Conservation (phyloP, 306 rosid species). For the Lathyrus tuberosus region DNA sequence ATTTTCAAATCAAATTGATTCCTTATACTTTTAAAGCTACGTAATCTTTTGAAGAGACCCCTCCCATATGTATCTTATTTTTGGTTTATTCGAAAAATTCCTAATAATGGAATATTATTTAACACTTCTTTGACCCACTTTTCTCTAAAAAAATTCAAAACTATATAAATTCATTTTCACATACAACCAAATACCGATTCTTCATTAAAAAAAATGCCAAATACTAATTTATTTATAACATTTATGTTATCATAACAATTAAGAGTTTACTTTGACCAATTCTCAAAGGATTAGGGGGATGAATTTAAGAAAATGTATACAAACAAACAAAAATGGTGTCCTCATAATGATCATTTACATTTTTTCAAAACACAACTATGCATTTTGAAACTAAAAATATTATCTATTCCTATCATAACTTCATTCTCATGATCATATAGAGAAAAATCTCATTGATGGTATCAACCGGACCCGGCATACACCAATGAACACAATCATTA, state of each 20-base stretch:
- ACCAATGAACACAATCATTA: slow-evolving; percentile 97
- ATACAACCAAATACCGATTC: background rate
- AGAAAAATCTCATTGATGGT: slow-evolving; percentile 83
- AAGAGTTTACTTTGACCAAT: slow-evolving; percentile 10
- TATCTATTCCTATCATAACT: background rate
- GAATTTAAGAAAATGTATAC: background rate
- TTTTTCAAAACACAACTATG: background rate
- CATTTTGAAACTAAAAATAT: background rate
- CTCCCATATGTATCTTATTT: background rate
- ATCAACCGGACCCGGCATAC: slow-evolving; percentile 93
- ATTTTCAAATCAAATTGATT: too few species aligned
- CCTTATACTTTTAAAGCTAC: background rate
- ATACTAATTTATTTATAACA: background rate
- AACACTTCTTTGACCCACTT: slow-evolving; percentile 20
- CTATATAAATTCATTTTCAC: slow-evolving; percentile 8
- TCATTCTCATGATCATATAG: slow-evolving; percentile 47
- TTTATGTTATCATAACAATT: background rate
- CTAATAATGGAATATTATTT: background rate
- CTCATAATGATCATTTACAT: background rate
- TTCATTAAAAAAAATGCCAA: background rate
- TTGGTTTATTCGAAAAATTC: background rate
- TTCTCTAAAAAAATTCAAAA: background rate
- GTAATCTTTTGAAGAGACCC: background rate
- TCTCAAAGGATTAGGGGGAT: background rate
- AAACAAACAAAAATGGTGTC: background rate